These are phyloP conservation scores for Aplosporella prunicola DNA, from an alignment of 2,329 filamentous ascomycete genomes.

Conservation along the genomic window DNA sequence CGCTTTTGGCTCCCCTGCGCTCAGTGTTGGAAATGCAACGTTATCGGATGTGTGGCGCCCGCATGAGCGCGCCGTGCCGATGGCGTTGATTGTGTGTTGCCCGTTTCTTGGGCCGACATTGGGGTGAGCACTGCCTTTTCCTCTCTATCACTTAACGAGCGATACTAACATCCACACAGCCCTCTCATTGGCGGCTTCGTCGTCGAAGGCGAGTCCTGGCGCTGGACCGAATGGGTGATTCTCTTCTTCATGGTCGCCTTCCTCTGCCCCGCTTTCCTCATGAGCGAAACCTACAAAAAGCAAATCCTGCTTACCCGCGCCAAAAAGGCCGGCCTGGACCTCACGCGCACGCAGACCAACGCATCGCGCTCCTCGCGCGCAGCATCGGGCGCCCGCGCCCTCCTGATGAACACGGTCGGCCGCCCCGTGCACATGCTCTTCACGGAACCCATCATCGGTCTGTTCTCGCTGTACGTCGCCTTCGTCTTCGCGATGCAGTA, in stretches of 20 bases:
- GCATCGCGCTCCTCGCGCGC: slow-evolving; percentile 11
- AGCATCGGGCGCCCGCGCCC: slow-evolving; percentile 16
- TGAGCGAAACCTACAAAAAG: slow-evolving; percentile 45
- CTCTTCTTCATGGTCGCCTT: slow-evolving; percentile 30
- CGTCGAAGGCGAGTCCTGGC: slow-evolving; percentile 28
- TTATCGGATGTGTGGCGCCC: slow-evolving; percentile 28
- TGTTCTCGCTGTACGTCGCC: slow-evolving; percentile 32
- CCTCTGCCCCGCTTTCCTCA: slow-evolving; percentile 28
- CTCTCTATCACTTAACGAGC: not conserved
- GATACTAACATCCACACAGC: slow-evolving; percentile 8
- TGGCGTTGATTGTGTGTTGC: slow-evolving; percentile 23
- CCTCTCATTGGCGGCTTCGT: slow-evolving; percentile 34
- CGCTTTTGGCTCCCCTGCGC: slow-evolving; percentile 20
- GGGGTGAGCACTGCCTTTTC: slow-evolving; percentile 18
- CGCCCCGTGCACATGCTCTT: slow-evolving; percentile 24
- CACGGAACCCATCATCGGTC: slow-evolving; percentile 33
- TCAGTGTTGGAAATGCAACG: slow-evolving; percentile 32
- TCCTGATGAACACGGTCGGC: slow-evolving; percentile 31
- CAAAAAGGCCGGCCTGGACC: slow-evolving; percentile 22
- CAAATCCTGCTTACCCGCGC: slow-evolving; percentile 27
- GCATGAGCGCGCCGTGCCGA: slow-evolving; percentile 21
- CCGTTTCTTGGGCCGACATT: slow-evolving; percentile 29
- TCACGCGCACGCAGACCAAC: slow-evolving; percentile 6
- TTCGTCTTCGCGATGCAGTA: slow-evolving; percentile 32
- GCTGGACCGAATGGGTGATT: slow-evolving; percentile 31